phyloP scores from a whole-genome alignment of 352 stramenopile species.

The Pythium graminicola region DNA sequence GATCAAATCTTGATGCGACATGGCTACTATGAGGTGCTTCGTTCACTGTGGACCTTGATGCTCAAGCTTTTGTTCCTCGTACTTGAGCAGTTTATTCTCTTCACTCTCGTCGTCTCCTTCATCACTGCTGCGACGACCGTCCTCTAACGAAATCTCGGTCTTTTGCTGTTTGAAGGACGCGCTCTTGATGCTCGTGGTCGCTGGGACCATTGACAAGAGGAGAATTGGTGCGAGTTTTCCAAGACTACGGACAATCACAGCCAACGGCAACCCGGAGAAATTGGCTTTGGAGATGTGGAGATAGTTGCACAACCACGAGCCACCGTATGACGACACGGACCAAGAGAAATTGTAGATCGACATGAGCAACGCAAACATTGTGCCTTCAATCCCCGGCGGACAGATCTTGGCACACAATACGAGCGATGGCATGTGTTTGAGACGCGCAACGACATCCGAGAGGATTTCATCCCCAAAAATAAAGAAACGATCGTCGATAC shows the following conservation, averaged over 20 bases:
- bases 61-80: constrained; percentile 29
- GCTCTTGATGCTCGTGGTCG: constrained; percentile 60
- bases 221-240: constrained; percentile 65
- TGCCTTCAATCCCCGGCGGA: constrained; percentile 93
- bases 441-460: constrained; percentile 65
- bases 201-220: constrained; percentile 69
- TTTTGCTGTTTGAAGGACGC: constrained; percentile 32
- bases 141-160: constrained; percentile 23
- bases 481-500: constrained; percentile 64
- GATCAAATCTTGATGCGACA: constrained; percentile 3
- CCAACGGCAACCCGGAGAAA: constrained; percentile 50
- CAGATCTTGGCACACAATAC: constrained; percentile 95
- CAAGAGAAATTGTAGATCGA: constrained; percentile 84
- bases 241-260: constrained; percentile 49
- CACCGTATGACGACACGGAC: constrained; percentile 67
- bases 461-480: constrained; percentile 81
- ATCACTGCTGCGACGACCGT: constrained; percentile 24
- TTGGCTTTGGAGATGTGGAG: constrained; percentile 70
- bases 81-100: constrained; percentile 19
- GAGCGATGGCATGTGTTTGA: constrained; percentile 91
- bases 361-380: constrained; percentile 92
- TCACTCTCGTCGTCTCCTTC: constrained; percentile 17
- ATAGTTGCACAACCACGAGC: constrained; percentile 71
- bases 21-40: not conserved
- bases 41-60: constrained; percentile 25